Percentiles rank a stretch among this genome's conserved stretches.
Evolutionary conservation across 225 moss, liverwort and hornwort genomes (phyloP).

Genomic region (Pseudoscleropodium purum): DNA sequence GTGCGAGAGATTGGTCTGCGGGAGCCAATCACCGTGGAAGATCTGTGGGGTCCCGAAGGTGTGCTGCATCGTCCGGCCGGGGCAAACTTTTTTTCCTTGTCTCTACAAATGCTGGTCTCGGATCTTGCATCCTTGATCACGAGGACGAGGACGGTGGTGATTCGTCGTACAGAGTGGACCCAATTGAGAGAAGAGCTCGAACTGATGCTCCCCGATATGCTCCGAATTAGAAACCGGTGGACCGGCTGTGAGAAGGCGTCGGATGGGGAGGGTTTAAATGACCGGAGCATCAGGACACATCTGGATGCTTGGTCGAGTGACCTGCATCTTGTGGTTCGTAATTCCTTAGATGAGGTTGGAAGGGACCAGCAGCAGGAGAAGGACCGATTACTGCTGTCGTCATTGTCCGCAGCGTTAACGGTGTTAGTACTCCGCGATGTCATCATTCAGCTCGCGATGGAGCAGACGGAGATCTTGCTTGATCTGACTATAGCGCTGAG

Average conservation of each 20-base stretch:
- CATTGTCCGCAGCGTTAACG: not conserved
- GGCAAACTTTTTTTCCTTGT: no score
- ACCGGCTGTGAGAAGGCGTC: fast-evolving
- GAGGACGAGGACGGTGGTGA: not conserved
- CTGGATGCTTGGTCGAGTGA: fast-evolving
- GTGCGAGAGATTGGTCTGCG: not conserved
- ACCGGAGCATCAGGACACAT: no score
- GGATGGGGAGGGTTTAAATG: no score
- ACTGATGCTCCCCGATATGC: not conserved
- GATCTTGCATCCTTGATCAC: fast-evolving
- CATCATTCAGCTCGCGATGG: not conserved
- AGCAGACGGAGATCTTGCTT: not conserved
- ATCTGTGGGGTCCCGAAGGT: not conserved
- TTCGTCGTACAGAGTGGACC: not conserved
- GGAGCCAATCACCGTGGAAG: not conserved
- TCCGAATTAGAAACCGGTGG: not conserved
- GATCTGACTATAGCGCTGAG: not conserved
- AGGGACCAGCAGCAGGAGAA: not conserved
- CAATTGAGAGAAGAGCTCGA: not conserved
- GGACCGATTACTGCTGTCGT: no score
- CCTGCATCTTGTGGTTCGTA: fast-evolving
- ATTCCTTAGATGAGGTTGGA: fast-evolving
- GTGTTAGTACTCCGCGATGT: not conserved
- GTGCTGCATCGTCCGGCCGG: not conserved
- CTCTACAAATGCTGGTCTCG: no score